Base-by-base conservation (phyloP, 352 stramenopile genomes). In the Pythium myriotylum region DNA sequence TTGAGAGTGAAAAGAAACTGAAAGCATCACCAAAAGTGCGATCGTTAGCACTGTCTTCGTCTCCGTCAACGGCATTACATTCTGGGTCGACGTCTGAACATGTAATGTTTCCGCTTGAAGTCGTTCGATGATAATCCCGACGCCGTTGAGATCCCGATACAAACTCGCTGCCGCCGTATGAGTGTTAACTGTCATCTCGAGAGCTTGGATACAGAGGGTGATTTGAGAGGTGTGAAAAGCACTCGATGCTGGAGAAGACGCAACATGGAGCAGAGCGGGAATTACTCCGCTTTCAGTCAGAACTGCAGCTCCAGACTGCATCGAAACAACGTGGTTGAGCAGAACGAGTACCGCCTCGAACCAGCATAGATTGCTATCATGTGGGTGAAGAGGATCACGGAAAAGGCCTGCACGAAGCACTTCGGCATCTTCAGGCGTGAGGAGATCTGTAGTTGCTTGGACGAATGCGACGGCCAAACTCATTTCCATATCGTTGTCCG, bases 401-500 rank as follows among this genome's bases (percentile, higher is more conserved):
- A 91, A 91, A 13, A 77, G 58, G 4, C 71, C 60, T 0, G 66
- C 66, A 14, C 75, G 71, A 12, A 92, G 70, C 8, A 90, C 64
- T 59, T 92, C 70, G 0, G 77, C 83, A 61, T 92, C 85, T 26
- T 88, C 67, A 12, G 81, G 74, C 20, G 82, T 85, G 20, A 91
- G 22, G 19, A 84, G 72, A 66, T 92, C 83, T 1, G 84, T 89
- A 24, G 86, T 94, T n/a, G 86, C 87, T 35, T 94, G 81, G 2
- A 96, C 87, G 67, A 96, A 96, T 7, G 87, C 87, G 32, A 96
- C 83, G 17, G 87, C 87, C 8, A 96, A 54, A 20, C 74, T 91
- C 87, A 96, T 96, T 37, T 96, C 87, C 85, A 95, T 94, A 59
- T 95, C 87, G 37, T 67, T 81, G 56, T 93, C 84, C 1, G 70